Base-by-base conservation (phyloP, 176 grass and related monocot genomes). In the Metroxylon sagu region DNA sequence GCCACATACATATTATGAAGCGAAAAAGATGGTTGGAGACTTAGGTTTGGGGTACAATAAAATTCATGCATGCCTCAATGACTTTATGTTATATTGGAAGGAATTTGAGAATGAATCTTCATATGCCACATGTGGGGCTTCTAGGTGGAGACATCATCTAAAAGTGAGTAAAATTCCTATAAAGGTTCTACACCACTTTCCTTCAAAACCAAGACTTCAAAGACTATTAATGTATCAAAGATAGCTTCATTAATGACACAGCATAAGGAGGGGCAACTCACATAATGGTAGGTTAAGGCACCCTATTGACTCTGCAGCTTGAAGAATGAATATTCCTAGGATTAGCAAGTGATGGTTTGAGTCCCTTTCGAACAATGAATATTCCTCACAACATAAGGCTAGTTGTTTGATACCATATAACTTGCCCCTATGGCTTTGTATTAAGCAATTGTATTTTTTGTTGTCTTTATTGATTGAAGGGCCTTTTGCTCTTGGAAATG, bases 131-230 rank as follows among this genome's bases (percentile, higher is more conserved):
- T 6, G 4, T 30, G 29, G 29, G 29, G 29, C 29, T 30, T 30
- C 29, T 6, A 6, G 29, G 5, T 30, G 5, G 29, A 30, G 29
- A 30, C 21, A 23, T 23, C 21, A 23, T 23, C 21, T 23, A 23
- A 23, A 23, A 23, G 21, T 23, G 21, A 23, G 21, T 23, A 1
- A 8, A 3, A 18, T 51, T 50, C 18, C 48, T 49, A 0, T 0
- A 50, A 64, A 64, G 18, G 16, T 65, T 50, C 1, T 65, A 5
- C 48, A 5, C 3, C 50, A 65, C 26, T 65, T 65, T 65, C 48
- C 39, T 16, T 4, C 53, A 18, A 66, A 26, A 18, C 48, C 14
- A 18, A 66, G 49, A 4, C 1, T 7, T 66, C 2, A 1, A 5
- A 29, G 29, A 66, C 5, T 16, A 17, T 66, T 28, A 52, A 19